Conservation (phyloP, 176 grass and related monocot genomes). For the Paspalum vaginatum region DNA sequence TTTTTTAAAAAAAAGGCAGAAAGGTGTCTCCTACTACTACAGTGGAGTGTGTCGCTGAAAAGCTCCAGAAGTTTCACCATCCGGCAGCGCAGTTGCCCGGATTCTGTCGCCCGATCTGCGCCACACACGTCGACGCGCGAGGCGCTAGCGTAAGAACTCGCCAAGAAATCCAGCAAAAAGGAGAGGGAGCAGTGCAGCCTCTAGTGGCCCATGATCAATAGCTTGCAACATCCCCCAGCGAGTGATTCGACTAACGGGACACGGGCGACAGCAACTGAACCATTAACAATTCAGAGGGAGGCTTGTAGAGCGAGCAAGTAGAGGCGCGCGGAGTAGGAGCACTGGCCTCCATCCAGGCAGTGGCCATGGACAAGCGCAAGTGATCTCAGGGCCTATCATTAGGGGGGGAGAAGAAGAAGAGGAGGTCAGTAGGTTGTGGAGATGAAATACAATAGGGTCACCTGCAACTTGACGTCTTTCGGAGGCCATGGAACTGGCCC, state of each 20-base stretch:
- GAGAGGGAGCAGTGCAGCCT: background rate
- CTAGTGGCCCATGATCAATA: constrained; percentile 13
- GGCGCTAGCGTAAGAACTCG: constrained; percentile 50
- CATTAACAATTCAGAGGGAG: constrained; percentile 44
- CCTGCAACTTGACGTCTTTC: constrained; percentile 41
- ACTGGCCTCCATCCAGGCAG: background rate
- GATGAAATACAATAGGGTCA: constrained; percentile 22
- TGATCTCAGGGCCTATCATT: constrained; percentile 31
- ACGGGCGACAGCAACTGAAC: constrained; percentile 32
- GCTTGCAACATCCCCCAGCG: constrained; percentile 34
- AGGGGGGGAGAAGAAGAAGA: background rate
- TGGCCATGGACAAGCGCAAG: constrained; percentile 20
- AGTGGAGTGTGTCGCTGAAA: background rate
- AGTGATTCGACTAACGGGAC: constrained; percentile 39
- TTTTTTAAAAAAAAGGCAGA: background rate
- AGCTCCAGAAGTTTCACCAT: constrained; percentile 30
- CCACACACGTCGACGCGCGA: background rate
- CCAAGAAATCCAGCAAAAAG: constrained; percentile 1
- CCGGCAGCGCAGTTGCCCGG: constrained; percentile 15
- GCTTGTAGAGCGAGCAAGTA: background rate
- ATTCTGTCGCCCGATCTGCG: constrained; percentile 9
- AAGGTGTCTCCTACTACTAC: background rate
- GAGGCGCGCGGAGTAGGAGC: background rate
- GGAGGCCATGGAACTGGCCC: constrained; percentile 35
- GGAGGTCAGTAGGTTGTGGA: constrained; percentile 24